Percentiles rank a stretch among this genome's conserved stretches.
phyloP scores from a whole-genome alignment of 768 basidiomycete species.

The Leccinum rimulosum region DNA sequence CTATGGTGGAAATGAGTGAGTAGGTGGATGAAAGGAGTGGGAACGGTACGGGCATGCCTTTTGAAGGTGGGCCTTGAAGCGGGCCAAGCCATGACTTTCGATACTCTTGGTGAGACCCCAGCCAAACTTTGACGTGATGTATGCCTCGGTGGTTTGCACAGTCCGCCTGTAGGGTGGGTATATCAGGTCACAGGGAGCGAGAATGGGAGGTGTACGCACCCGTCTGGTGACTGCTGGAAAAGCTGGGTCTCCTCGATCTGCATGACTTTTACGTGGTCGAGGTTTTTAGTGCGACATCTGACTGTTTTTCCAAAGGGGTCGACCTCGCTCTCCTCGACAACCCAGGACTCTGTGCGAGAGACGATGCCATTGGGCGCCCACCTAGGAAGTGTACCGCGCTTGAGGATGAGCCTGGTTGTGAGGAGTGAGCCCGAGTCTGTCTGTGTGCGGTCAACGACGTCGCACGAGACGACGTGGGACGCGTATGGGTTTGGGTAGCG shows the following conservation, averaged over 20 bases:
- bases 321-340: constrained; percentile 92
- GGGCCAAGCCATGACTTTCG: constrained; percentile 79
- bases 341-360: constrained; percentile 87
- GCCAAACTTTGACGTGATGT: constrained; percentile 85
- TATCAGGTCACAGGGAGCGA: constrained; percentile 3
- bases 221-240: constrained; percentile 65
- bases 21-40: not conserved
- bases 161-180: constrained; percentile 54
- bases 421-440: constrained; percentile 71
- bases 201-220: constrained; percentile 46
- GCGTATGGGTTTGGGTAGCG: constrained; percentile 97
- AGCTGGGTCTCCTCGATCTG: constrained; percentile 82
- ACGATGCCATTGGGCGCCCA: constrained; percentile 89
- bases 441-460: constrained; percentile 83
- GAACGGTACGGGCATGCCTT: constrained; percentile 48
- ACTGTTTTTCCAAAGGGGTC: constrained; percentile 79
- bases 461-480: constrained; percentile 90
- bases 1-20: constrained; percentile 36
- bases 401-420: constrained; percentile 90
- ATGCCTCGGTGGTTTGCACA: constrained; percentile 80
- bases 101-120: constrained; percentile 88
- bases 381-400: constrained; percentile 84
- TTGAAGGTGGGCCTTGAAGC: constrained; percentile 87
- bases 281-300: constrained; percentile 78
- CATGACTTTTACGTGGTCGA: constrained; percentile 94